phyloP scores from a whole-genome alignment of 257 asterid genomes.

The Jacaranda mimosifolia region DNA sequence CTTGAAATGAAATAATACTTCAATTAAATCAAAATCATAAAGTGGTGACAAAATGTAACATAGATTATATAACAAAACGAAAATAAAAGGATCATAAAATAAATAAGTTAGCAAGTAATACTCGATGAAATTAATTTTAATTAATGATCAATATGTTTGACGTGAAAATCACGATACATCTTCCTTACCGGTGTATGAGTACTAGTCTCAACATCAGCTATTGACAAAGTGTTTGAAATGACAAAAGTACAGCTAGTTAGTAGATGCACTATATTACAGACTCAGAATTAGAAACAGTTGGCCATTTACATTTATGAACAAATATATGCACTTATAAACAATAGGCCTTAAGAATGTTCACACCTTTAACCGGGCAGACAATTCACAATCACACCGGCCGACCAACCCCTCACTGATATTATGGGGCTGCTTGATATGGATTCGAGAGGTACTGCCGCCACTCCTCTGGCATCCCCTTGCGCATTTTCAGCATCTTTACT shows the following conservation, averaged over 20 bases:
- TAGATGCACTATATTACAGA: conserved; percentile 7
- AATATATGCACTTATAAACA: background rate
- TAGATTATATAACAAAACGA: too few species aligned
- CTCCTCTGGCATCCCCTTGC: conserved; percentile 85
- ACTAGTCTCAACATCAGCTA: too few species aligned
- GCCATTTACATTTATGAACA: conserved; percentile 25
- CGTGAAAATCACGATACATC: too few species aligned
- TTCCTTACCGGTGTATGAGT: too few species aligned
- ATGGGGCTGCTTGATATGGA: conserved; percentile 58
- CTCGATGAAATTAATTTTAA: too few species aligned
- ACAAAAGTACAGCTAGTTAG: background rate
- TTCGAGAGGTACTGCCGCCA: conserved; percentile 81
- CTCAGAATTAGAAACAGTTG: background rate
- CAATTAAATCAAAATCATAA: too few species aligned
- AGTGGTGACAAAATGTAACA: too few species aligned
- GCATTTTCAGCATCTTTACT: conserved; percentile 64
- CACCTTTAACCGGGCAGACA: background rate
- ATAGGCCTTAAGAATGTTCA: background rate
- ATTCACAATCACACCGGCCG: background rate
- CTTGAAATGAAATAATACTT: too few species aligned
- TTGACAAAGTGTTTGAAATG: background rate
- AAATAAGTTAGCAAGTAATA: too few species aligned
- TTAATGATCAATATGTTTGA: too few species aligned
- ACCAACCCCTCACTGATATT: background rate
- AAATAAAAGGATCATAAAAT: too few species aligned